Evolutionary conservation across 2,329 filamentous ascomycete genomes (phyloP).

Genomic region (Penicillium brasilianum): DNA sequence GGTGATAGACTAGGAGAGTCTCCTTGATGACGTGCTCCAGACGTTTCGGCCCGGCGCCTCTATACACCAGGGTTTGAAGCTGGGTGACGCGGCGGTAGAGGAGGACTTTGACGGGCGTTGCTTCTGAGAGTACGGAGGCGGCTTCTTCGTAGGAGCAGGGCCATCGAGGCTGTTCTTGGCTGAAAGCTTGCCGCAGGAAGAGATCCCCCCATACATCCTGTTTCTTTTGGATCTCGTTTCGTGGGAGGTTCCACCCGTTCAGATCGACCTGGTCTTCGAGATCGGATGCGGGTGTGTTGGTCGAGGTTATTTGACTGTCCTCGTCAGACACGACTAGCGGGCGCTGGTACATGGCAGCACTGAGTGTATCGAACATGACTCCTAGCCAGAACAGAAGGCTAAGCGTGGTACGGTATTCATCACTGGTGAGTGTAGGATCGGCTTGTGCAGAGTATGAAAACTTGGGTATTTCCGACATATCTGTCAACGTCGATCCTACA

Average conservation of each 20-base stretch:
- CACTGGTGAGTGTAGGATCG: conserved; percentile 23
- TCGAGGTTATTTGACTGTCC: conserved; percentile 47
- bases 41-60: conserved; percentile 42
- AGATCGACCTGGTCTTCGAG: conserved; percentile 12
- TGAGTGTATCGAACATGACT: conserved; percentile 64
- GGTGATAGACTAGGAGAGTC: conserved; percentile 57
- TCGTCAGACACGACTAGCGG: conserved; percentile 53
- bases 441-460: background rate
- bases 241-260: conserved; percentile 18
- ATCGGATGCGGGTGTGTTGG: background rate
- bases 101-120: conserved; percentile 64
- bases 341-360: conserved; percentile 58
- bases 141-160: conserved; percentile 62
- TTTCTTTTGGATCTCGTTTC: conserved; percentile 14
- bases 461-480: background rate
- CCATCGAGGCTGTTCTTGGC: conserved; percentile 48
- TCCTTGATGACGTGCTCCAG: conserved; percentile 57
- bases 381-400: conserved; percentile 63
- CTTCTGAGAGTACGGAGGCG: conserved; percentile 55
- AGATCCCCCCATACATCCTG: conserved; percentile 48
- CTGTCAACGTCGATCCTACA: background rate
- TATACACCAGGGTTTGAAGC: conserved; percentile 59
- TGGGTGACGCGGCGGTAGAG: conserved; percentile 62
- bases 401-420: conserved; percentile 53
- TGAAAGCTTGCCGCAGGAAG: conserved; percentile 34